Evolutionary conservation across 129 eudicot genomes (phyloP).

Genomic region (Cynara cardunculus): DNA sequence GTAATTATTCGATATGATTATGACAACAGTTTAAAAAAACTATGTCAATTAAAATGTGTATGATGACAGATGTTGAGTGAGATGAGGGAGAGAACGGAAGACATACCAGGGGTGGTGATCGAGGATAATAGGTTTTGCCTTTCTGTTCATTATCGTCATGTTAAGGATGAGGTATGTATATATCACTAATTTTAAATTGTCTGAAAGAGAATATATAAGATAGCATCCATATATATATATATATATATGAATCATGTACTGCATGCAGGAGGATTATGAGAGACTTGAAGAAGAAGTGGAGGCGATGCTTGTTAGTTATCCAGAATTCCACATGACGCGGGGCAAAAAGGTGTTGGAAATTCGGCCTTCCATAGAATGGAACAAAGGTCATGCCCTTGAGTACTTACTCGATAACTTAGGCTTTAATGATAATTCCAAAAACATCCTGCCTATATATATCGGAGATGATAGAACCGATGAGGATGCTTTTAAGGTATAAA

Average conservation of each 20-base stretch:
- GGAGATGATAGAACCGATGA: slow-evolving; percentile 88
- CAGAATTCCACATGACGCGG: slow-evolving; percentile 47
- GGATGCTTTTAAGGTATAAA: slow-evolving; percentile 75
- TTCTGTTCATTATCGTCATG: slow-evolving; percentile 78
- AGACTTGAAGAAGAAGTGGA: slow-evolving; percentile 40
- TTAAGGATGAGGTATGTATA: slow-evolving; percentile 42
- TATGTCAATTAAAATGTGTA: background rate
- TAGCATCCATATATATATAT: background rate
- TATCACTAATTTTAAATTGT: background rate
- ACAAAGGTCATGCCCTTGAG: slow-evolving; percentile 73
- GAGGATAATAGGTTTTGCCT: slow-evolving; percentile 82
- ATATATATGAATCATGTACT: background rate
- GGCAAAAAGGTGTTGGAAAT: slow-evolving; percentile 77
- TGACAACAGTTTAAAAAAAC: too few relatives aligned
- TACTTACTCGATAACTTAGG: slow-evolving; percentile 65
- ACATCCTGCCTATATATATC: slow-evolving; percentile 56
- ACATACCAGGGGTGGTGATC: slow-evolving; percentile 47
- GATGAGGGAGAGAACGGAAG: slow-evolving; percentile 34
- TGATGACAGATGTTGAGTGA: slow-evolving; percentile 52
- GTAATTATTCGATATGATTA: too few relatives aligned
- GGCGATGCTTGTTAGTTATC: slow-evolving; percentile 33
- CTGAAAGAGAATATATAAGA: background rate
- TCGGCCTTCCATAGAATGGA: slow-evolving; percentile 81
- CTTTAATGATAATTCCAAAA: slow-evolving; percentile 21
- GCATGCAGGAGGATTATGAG: slow-evolving; percentile 42